phyloP scores from a whole-genome alignment of 257 asterid genomes.

The Solanum chmielewskii region DNA sequence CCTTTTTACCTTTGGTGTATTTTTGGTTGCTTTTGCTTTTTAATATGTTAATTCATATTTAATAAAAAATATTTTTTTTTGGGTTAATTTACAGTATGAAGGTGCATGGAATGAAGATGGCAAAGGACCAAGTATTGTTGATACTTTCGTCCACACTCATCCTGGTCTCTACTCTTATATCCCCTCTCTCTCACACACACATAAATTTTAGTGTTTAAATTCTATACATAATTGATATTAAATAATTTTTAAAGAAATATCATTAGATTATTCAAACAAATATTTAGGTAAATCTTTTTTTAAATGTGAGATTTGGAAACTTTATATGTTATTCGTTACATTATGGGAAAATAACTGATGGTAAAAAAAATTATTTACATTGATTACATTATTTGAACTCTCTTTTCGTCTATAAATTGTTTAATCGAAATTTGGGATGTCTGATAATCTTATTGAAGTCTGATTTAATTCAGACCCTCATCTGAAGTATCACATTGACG shows the following conservation, averaged over 20 bases:
- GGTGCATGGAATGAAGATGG: not conserved
- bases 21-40: no score
- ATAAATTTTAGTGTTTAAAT: not conserved
- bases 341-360: not conserved
- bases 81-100: not conserved
- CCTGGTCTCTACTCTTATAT: not conserved
- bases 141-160: not conserved
- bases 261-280: not conserved
- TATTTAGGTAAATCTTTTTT: not conserved
- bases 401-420: not conserved
- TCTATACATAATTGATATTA: not conserved
- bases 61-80: no score
- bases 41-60: no score
- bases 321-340: not conserved
- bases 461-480: no score
- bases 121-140: not conserved
- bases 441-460: rapidly evolving
- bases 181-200: not conserved
- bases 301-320: not conserved
- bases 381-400: not conserved
- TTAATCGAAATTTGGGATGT: not conserved
- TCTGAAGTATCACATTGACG: no score
- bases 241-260: not conserved
- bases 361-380: not conserved
- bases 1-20: no score